Base-by-base conservation (phyloP, 805 yeast genomes). In the Suhomyces prunicola region DNA sequence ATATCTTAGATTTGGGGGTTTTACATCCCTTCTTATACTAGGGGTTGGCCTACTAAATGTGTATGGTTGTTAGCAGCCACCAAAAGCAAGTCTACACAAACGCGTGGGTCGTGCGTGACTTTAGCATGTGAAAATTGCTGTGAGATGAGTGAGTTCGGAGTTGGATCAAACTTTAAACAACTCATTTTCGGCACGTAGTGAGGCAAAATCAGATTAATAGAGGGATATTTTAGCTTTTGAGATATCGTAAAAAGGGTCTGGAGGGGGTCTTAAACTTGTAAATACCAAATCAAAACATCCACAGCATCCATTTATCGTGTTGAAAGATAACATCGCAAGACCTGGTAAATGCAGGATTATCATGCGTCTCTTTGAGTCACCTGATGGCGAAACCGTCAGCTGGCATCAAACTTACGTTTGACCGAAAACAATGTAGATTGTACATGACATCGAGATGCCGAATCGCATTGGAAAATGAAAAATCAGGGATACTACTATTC, bases 51-150 rank as follows among this genome's bases (percentile, higher is more conserved):
- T 26, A 6, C 13, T 39, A 7, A 23, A 35, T 36, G 44, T 23
- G 44, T 26, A 26, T 26, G 36, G 40, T 35, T 33, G 52, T 54
- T 54, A 50, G 57, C 57, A 54, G 55, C 57, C 57, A 54, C 47
- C 39, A 31, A 22, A 44, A 47, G 44, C 42, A 47, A 35, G 33
- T 22, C 13, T 17, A 47, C 49, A 23, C 33, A 33, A 47, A 47
- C 48, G 48, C 48, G 48, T 46, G 47, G 40, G 48, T 29, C 48
- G 48, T 46, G 48, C 48, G 17, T 15, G n/a, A n/a, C 42, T 9
- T 8, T 10, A 6, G 49, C 49, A 47, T 47, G 49, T 47, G 49
- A 47, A 47, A 47, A 42, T 17, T 22, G 13, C 22, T 17, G 12
- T 13, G 9, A 39, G 42, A 39, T 39, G 42, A 10, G n/a, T 4